Evolutionary conservation across 2,329 filamentous ascomycete genomes (phyloP), one percentile per base, ranked within the genome.

Genomic region (Tolypocladium album): DNA sequence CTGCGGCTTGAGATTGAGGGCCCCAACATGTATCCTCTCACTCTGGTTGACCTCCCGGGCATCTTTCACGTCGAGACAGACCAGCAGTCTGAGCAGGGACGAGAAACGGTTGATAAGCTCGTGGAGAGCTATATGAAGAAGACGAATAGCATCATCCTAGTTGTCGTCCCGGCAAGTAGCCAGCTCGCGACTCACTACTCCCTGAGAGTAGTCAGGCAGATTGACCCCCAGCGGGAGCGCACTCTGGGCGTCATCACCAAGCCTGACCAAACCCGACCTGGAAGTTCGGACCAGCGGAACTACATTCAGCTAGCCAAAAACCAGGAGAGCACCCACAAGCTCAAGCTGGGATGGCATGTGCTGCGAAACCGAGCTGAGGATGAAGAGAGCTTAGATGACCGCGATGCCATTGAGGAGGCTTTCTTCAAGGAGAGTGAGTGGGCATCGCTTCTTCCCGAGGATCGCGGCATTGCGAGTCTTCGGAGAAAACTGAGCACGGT

Each of bases 181-280:
- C 76, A 84, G 50, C 75, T 78, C 38, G 77, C 78, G 13, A 78
- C 79, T 47, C 84, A 88, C 59, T 70, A 71, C 6, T 76, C 87
- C 5, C 68, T 84, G 0, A 69, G 75, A 0, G 71, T 76, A 15
- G 77, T 75, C 3, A 71, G 73, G 22, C 65, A 71, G 17, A 66
- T 78, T 38, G 81, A 85, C 62, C 70, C 71, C 1, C 64, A 72
- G 0, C 72, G 74, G 17, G 62, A 69, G 2, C 76, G 82, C 2
- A 86, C 82, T 0, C 69, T 86, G 0, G 80, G 82, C 0, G 78
- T 86, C 59, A 77, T 86, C 59, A 86, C 82, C 0, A 84, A 84
- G 66, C 79, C 79, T 0, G 82, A 84, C 63, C 67, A 70, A 3
- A 67, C 80, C 0, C 65, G 64, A 0, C 58, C 69, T 0, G 75